Conservation (phyloP, 768 basidiomycete species). For the Coprinopsis sp. region DNA sequence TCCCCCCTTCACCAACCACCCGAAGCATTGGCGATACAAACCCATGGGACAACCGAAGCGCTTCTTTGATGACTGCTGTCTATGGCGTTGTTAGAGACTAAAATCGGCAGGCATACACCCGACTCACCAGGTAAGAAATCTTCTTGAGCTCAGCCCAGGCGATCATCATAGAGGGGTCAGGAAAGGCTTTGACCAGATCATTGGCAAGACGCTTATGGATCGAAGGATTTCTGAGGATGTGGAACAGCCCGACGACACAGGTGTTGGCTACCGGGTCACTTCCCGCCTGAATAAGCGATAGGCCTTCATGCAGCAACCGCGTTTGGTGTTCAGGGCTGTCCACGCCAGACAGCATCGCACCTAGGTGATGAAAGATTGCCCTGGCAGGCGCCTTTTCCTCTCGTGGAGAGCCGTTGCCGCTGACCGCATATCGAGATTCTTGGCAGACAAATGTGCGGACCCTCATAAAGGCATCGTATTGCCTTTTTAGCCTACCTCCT, state of each 20-base stretch:
- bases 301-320: constrained; percentile 27
- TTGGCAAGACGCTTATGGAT: constrained; percentile 23
- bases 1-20: constrained; percentile 32
- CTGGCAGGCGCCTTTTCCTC: too few species aligned
- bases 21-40: constrained; percentile 39
- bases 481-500: constrained; percentile 9
- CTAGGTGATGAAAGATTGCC: too few species aligned
- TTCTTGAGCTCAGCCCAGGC: constrained; percentile 30
- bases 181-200: constrained; percentile 34
- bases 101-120: background rate
- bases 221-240: constrained; percentile 27
- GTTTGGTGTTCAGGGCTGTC: background rate
- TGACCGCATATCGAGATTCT: background rate
- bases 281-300: constrained; percentile 34
- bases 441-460: constrained; percentile 15
- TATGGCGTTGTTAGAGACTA: constrained; percentile 13
- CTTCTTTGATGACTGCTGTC: constrained; percentile 47
- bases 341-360: background rate
- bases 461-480: constrained; percentile 15
- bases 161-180: constrained; percentile 23
- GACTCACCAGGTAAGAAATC: constrained; percentile 39
- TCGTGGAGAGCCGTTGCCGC: too few species aligned
- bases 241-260: constrained; percentile 33
- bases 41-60: constrained; percentile 40
- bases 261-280: constrained; percentile 36